Conservation (phyloP, 75 land plant genomes). For the Pinus albicaulis region DNA sequence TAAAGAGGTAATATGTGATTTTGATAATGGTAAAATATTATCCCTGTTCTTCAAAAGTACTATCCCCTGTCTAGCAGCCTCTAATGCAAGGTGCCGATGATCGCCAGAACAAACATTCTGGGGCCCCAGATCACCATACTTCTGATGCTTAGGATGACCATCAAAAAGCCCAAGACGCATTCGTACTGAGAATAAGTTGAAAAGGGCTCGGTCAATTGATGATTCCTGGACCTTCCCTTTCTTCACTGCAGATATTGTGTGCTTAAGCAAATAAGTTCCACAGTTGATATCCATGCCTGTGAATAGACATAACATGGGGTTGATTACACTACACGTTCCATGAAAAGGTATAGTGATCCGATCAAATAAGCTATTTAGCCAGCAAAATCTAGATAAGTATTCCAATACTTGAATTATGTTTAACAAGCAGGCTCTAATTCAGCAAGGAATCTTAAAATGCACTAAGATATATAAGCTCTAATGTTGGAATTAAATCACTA, state of each 20-base stretch:
- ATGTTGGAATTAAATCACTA: not conserved
- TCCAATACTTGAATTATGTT: no score
- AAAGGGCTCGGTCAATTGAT: constrained; percentile 64
- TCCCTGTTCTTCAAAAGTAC: constrained; percentile 81
- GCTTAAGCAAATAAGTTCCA: constrained; percentile 61
- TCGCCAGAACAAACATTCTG: constrained; percentile 53
- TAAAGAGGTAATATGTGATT: constrained; percentile 27
- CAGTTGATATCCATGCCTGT: constrained; percentile 92
- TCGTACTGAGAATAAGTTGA: constrained; percentile 67
- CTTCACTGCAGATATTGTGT: constrained; percentile 54
- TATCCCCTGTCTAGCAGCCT: constrained; percentile 86
- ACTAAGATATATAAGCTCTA: not conserved
- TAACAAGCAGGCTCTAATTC: not conserved
- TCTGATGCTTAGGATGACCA: constrained; percentile 44
- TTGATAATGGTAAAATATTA: constrained; percentile 52
- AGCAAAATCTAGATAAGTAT: not conserved
- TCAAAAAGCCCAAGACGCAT: constrained; percentile 83
- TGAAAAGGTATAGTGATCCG: not conserved
- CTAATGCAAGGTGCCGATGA: constrained; percentile 74
- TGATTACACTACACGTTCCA: not conserved
- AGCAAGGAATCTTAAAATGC: not conserved
- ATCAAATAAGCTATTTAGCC: not conserved
- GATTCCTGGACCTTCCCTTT: constrained; percentile 57
- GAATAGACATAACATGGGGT: not conserved
- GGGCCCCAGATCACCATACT: constrained; percentile 49